Percentiles rank a stretch among this genome's conserved stretches.
phyloP scores from a whole-genome alignment of 2,329 filamentous ascomycete species.

The Ramichloridium luteum region DNA sequence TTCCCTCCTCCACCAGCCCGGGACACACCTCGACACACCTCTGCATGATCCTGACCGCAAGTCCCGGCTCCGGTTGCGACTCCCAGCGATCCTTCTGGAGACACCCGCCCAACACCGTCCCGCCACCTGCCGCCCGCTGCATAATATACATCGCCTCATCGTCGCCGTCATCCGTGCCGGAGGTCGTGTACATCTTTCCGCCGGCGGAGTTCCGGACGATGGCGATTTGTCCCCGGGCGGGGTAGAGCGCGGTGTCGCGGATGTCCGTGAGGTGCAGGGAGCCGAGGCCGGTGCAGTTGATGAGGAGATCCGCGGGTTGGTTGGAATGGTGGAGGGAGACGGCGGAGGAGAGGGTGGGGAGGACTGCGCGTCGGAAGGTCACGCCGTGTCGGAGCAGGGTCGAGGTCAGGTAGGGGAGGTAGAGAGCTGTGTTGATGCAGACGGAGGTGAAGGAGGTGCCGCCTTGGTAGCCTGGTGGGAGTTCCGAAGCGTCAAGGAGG shows the following conservation, averaged over 20 bases:
- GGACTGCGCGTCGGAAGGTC: constrained; percentile 33
- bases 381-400: constrained; percentile 67
- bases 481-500: constrained; percentile 21
- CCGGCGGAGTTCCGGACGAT: constrained; percentile 67
- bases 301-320: constrained; percentile 50
- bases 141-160: constrained; percentile 72
- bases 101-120: constrained; percentile 76
- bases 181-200: constrained; percentile 56
- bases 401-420: constrained; percentile 73
- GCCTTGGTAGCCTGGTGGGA: constrained; percentile 55
- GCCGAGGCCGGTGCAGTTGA: constrained; percentile 77
- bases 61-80: constrained; percentile 60
- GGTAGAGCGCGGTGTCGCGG: constrained; percentile 57
- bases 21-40: constrained; percentile 56
- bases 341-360: constrained; percentile 61
- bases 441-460: constrained; percentile 70
- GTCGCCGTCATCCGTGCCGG: constrained; percentile 59
- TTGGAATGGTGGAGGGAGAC: constrained; percentile 46
- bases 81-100: constrained; percentile 75
- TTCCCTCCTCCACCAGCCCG: constrained; percentile 45
- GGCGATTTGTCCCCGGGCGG: constrained; percentile 72
- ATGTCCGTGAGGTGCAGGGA: constrained; percentile 71
- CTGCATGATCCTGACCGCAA: constrained; percentile 76
- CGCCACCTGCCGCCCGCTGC: constrained; percentile 66
- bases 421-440: constrained; percentile 83